Conservation (phyloP, 116 monocot genomes). For the Trichopus zeylanicus region DNA sequence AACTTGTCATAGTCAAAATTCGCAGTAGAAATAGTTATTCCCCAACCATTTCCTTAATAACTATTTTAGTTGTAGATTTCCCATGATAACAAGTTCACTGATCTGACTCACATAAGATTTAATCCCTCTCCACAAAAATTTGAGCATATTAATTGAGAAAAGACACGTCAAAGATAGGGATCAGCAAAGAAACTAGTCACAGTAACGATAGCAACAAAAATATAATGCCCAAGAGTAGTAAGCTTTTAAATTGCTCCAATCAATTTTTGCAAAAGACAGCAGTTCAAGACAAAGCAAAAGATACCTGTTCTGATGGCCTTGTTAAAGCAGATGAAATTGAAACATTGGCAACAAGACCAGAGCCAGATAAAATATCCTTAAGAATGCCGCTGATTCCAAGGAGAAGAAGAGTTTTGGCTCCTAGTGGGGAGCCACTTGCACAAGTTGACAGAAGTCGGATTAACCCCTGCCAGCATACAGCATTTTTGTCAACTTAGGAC, state of each 20-base stretch:
- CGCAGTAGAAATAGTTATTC: no score
- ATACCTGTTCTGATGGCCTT: constrained; percentile 88
- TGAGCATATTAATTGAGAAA: no score
- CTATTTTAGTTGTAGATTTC: no score
- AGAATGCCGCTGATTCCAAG: constrained; percentile 85
- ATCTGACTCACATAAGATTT: no score
- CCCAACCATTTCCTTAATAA: no score
- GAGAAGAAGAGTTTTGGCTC: constrained; percentile 85
- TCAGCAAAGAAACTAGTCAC: no score
- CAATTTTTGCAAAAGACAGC: background rate
- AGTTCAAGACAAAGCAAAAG: background rate
- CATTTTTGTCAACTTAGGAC: background rate
- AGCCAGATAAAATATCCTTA: constrained; percentile 88
- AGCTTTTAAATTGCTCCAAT: background rate
- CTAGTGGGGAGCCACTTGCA: constrained; percentile 93
- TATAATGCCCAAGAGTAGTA: background rate
- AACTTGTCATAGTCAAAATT: no score
- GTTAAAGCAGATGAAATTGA: constrained; percentile 78
- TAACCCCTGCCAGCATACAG: constrained; percentile 54
- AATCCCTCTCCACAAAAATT: no score
- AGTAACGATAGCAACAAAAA: no score
- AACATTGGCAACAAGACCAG: constrained; percentile 59
- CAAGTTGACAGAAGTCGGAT: constrained; percentile 92
- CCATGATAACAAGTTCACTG: no score
- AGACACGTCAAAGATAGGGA: no score